Evolutionary conservation across 2,329 filamentous ascomycete species (phyloP).

Genomic region (Xylariaceae sp.): DNA sequence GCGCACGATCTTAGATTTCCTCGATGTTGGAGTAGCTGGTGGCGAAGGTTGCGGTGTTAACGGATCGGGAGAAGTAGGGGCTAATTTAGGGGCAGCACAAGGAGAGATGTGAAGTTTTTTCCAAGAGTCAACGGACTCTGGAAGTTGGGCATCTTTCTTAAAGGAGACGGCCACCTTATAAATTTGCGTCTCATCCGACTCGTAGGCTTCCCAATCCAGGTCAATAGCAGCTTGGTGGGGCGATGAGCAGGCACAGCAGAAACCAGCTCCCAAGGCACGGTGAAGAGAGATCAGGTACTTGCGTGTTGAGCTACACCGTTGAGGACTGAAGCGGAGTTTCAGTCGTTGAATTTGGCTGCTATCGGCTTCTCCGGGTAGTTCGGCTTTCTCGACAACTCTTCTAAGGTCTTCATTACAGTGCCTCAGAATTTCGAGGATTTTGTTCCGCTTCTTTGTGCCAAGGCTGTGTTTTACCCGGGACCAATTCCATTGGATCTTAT

Average conservation of each 20-base stretch:
- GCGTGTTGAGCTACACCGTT: slow-evolving; percentile 4
- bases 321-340: slow-evolving; percentile 4
- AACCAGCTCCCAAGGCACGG: slow-evolving; percentile 1
- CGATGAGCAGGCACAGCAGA: slow-evolving; percentile 3
- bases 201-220: slow-evolving; percentile 5
- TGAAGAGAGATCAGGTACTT: slow-evolving; percentile 3
- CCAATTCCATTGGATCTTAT: slow-evolving; percentile 3
- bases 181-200: neutral
- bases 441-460: slow-evolving; percentile 5
- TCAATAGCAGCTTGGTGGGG: slow-evolving; percentile 6
- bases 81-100: neutral
- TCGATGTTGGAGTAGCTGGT: no score
- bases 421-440: slow-evolving; percentile 1
- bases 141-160: neutral
- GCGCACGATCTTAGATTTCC: no score
- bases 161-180: slow-evolving; percentile 8
- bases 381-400: slow-evolving; percentile 3
- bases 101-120: slow-evolving; percentile 5
- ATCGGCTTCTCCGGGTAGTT: slow-evolving; percentile 4
- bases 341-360: slow-evolving; percentile 4
- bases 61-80: neutral
- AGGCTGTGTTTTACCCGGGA: slow-evolving; percentile 6
- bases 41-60: no score
- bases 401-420: slow-evolving; percentile 3
- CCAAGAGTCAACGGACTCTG: neutral